Conservation (phyloP, 2,329 filamentous ascomycete genomes). For the Biscogniauxia marginata region DNA sequence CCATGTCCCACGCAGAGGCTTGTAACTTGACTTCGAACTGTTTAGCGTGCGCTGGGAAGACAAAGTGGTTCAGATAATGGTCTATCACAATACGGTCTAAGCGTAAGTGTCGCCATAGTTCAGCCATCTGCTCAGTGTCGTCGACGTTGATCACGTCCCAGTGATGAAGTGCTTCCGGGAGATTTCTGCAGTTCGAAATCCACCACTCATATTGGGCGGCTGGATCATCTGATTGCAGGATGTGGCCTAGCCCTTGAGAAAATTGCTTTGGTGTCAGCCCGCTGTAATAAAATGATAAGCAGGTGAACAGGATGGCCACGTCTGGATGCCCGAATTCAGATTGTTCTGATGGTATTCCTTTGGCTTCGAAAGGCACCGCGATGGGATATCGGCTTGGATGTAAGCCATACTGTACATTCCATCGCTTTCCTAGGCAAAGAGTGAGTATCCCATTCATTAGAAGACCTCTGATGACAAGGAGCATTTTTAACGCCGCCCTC, state of each 20-base stretch:
- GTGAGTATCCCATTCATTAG: conserved; percentile 59
- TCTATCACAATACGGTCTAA: conserved; percentile 51
- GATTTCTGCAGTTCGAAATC: conserved; percentile 33
- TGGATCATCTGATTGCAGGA: conserved; percentile 56
- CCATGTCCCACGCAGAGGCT: conserved; percentile 67
- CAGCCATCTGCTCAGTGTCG: conserved; percentile 48
- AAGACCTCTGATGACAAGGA: conserved; percentile 63
- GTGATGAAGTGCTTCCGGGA: conserved; percentile 45
- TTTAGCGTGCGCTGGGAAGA: conserved; percentile 63
- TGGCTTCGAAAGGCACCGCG: conserved; percentile 66
- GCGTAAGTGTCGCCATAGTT: conserved; percentile 50
- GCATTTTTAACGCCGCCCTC: conserved; percentile 27
- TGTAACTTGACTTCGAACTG: conserved; percentile 64
- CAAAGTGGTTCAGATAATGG: conserved; percentile 60
- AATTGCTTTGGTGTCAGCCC: conserved; percentile 52
- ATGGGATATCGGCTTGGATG: conserved; percentile 54
- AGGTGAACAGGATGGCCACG: conserved; percentile 63
- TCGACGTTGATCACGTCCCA: conserved; percentile 60
- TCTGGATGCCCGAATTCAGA: conserved; percentile 69
- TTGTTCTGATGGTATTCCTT: conserved; percentile 59
- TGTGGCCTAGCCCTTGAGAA: conserved; percentile 43
- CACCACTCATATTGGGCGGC: conserved; percentile 53
- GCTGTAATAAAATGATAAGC: conserved; percentile 64
- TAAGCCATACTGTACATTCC: conserved; percentile 66
- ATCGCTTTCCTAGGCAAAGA: conserved; percentile 59